These are phyloP conservation scores for Oryza nivara DNA, from an alignment of 176 grass and related monocot species.

Conservation along the genomic window DNA sequence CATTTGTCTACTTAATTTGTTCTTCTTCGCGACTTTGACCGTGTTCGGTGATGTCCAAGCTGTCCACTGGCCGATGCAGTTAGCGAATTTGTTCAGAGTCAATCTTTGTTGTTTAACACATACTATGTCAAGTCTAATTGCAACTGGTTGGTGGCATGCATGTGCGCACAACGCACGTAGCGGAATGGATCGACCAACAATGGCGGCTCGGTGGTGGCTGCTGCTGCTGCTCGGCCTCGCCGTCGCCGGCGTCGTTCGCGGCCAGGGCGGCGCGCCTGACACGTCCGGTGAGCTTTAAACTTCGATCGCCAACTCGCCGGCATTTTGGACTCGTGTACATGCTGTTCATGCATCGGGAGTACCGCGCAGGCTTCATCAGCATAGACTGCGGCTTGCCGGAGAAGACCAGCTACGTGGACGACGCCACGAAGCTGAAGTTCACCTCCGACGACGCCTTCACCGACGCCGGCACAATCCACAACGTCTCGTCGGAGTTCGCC, in stretches of 20 bases:
- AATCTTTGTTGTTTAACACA: background rate
- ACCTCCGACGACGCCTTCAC: slow-evolving; percentile 9
- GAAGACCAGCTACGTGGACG: slow-evolving; percentile 18
- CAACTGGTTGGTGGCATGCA: background rate
- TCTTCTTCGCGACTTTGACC: background rate
- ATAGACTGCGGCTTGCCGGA: slow-evolving; percentile 5
- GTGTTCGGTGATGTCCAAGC: background rate
- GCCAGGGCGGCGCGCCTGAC: background rate
- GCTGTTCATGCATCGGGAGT: background rate
- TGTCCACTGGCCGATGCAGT: background rate
- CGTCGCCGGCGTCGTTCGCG: background rate
- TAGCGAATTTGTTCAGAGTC: background rate
- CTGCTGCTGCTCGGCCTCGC: background rate
- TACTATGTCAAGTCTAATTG: background rate
- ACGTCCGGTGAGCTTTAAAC: background rate
- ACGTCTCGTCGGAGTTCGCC: background rate
- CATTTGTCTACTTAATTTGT: background rate
- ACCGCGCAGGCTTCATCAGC: background rate
- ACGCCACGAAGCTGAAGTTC: background rate
- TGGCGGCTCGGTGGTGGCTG: background rate
- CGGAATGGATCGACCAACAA: background rate
- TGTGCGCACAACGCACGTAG: background rate
- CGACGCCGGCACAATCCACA: background rate
- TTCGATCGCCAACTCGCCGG: background rate
- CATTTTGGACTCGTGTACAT: background rate